These are phyloP conservation scores for Phialophora macrospora DNA, from an alignment of 2,329 filamentous ascomycete species.

Conservation along the genomic window DNA sequence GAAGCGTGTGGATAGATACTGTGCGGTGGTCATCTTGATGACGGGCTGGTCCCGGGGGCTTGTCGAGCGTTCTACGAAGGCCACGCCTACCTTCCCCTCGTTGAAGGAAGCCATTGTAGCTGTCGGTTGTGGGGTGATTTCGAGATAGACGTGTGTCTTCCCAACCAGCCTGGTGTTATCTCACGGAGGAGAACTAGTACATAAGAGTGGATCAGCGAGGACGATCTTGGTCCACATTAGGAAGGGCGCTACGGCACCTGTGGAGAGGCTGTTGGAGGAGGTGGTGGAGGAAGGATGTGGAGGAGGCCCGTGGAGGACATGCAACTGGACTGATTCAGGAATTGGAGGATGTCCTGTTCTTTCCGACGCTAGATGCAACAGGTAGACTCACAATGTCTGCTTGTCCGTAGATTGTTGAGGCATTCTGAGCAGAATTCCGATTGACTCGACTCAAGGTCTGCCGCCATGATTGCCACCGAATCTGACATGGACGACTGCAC, in stretches of 20 bases:
- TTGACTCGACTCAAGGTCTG: not conserved
- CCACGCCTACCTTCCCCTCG: not conserved
- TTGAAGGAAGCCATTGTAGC: not conserved
- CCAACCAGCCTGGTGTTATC: not conserved
- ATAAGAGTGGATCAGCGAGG: constrained; percentile 1
- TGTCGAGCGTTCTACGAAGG: not conserved
- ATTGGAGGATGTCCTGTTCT: not conserved
- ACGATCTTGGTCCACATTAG: not conserved
- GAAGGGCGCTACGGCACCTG: not conserved
- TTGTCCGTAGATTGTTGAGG: not conserved
- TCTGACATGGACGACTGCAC: constrained; percentile 3
- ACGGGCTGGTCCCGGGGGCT: not conserved
- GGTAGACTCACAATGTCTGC: not conserved
- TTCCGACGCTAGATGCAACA: not conserved
- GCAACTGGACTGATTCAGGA: not conserved
- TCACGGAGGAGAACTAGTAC: not conserved
- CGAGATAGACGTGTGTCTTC: not conserved
- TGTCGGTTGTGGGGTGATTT: not conserved
- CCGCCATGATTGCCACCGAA: not conserved
- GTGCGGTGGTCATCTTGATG: not conserved
- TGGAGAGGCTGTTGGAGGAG: constrained; percentile 6
- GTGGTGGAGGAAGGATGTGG: not conserved
- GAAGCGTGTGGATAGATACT: constrained; percentile 3
- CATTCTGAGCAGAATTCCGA: not conserved
- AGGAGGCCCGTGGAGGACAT: not conserved